Conservation (phyloP, 176 grass and related monocot genomes). For the Juncus inflexus region DNA sequence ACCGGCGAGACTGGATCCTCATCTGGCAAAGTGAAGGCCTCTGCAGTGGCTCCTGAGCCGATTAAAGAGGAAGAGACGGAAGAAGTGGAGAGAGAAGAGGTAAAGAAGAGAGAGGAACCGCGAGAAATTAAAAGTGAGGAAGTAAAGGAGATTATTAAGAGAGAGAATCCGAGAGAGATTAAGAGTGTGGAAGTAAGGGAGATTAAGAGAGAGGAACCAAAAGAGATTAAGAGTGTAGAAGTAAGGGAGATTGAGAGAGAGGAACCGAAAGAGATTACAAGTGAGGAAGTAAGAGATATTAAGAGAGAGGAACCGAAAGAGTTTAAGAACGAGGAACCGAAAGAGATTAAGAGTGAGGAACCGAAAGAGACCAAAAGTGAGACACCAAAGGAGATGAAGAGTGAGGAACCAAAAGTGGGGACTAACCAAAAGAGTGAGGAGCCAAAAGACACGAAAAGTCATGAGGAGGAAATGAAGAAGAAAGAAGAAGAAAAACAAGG, state of each 20-base stretch:
- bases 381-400: background rate
- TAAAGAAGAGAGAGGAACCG: background rate
- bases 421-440: background rate
- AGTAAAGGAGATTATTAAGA: background rate
- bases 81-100: background rate
- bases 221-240: conserved; percentile 1
- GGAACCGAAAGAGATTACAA: conserved; percentile 13
- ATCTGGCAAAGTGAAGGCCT: conserved; percentile 13
- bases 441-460: conserved; percentile 4
- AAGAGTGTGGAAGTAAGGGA: background rate
- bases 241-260: background rate
- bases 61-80: conserved; percentile 9
- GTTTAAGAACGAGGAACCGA: background rate
- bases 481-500: background rate
- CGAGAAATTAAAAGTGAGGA: background rate
- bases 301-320: background rate
- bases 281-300: background rate
- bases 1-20: conserved; percentile 2
- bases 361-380: background rate
- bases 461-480: background rate
- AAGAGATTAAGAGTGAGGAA: background rate
- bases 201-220: background rate
- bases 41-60: conserved; percentile 12
- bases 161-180: background rate
- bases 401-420: background rate